A percentile compares a stretch with the other conserved stretches of the same genome.
These are phyloP conservation scores for Fusarium sterilihyphosum DNA, from an alignment of 2,329 filamentous ascomycete species.

Conservation along the genomic window DNA sequence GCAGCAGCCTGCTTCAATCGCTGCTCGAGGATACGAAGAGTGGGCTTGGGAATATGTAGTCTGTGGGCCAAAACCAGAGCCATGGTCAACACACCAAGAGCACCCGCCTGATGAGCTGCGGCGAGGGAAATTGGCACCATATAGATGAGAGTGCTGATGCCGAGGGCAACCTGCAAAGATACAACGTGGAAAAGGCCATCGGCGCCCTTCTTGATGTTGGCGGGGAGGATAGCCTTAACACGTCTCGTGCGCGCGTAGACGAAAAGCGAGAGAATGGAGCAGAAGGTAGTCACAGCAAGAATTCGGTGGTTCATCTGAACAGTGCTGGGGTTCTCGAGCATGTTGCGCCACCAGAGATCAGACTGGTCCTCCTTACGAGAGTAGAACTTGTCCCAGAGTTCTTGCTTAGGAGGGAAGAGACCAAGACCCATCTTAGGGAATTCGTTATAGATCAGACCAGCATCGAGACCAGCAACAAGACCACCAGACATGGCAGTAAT, in stretches of 20 bases:
- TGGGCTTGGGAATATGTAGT: constrained; percentile 76
- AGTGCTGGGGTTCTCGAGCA: constrained; percentile 94
- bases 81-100: constrained; percentile 84
- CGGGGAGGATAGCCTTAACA: constrained; percentile 67
- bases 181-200: constrained; percentile 86
- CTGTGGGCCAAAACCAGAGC: constrained; percentile 82
- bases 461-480: constrained; percentile 93
- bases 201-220: constrained; percentile 73
- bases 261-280: constrained; percentile 80
- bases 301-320: constrained; percentile 97
- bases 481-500: constrained; percentile 92
- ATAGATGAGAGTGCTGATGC: constrained; percentile 92
- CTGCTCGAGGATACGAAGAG: constrained; percentile 68
- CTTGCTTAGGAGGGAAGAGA: constrained; percentile 79
- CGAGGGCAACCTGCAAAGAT: constrained; percentile 82
- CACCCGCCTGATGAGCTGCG: constrained; percentile 92
- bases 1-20: constrained; percentile 50
- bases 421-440: constrained; percentile 95
- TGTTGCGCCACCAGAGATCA: constrained; percentile 96
- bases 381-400: constrained; percentile 90
- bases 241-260: constrained; percentile 78
- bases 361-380: constrained; percentile 78
- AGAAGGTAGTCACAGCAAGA: constrained; percentile 89
- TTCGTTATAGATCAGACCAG: constrained; percentile 98
- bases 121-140: constrained; percentile 90